Conservation (phyloP, 345 rosid species). For the Eucalyptus sp. region DNA sequence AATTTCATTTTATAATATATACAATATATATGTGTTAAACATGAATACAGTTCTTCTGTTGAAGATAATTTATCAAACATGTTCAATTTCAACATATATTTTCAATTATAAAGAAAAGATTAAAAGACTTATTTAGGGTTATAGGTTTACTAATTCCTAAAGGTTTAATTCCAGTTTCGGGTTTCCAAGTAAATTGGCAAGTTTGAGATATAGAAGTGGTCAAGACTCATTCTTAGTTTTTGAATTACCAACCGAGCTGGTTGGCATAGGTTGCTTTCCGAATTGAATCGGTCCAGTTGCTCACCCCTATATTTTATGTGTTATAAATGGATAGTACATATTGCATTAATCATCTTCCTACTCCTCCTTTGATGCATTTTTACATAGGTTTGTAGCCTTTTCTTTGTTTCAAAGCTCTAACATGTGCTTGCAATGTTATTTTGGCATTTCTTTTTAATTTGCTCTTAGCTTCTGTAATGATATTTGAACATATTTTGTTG, state of each 20-base stretch:
- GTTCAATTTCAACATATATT: neutral
- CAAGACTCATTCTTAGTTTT: neutral
- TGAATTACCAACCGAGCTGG: accelerated
- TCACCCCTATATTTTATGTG: neutral
- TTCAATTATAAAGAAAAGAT: neutral
- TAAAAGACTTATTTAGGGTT: neutral
- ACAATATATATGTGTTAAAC: neutral
- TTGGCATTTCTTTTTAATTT: neutral
- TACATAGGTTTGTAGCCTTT: neutral
- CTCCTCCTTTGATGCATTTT: neutral
- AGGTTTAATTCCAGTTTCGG: neutral
- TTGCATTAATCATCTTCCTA: neutral
- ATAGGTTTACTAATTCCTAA: neutral
- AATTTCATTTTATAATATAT: neutral
- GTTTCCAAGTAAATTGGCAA: neutral
- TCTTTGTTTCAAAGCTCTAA: neutral
- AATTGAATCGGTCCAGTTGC: neutral
- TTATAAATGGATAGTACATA: neutral
- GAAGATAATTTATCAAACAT: neutral
- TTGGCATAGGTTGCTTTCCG: accelerated
- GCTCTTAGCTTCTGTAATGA: neutral
- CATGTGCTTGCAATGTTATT: neutral
- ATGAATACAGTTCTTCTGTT: accelerated
- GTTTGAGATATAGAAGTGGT: neutral
- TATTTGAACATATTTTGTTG: neutral